Percentiles rank a stretch among this genome's conserved stretches.
Evolutionary conservation across 2,329 filamentous ascomycete species (phyloP).

Genomic region (Colletotrichum abscissum): DNA sequence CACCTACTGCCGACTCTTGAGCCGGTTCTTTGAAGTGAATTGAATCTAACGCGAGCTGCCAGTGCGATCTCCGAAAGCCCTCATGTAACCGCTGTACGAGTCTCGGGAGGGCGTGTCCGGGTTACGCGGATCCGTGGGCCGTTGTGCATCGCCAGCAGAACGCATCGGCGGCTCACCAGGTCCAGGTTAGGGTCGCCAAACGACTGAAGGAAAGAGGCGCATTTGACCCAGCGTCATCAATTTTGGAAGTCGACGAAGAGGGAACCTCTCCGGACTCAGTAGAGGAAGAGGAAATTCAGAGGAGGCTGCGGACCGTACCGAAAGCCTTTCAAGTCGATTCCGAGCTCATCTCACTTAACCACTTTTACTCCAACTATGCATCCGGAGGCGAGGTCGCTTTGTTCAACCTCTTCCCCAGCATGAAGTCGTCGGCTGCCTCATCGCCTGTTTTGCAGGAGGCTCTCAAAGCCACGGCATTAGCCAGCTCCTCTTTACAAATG

Average conservation of each 20-base stretch:
- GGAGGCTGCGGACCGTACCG: background rate
- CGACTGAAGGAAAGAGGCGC: constrained; percentile 16
- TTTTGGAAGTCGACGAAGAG: background rate
- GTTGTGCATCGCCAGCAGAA: constrained; percentile 42
- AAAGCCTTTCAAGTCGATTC: background rate
- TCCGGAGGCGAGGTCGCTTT: constrained; percentile 8
- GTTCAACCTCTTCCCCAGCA: background rate
- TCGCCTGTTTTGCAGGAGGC: constrained; percentile 26
- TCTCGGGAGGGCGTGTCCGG: constrained; percentile 52
- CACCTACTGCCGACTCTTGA: background rate
- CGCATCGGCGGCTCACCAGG: constrained; percentile 7
- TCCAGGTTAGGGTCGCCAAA: constrained; percentile 19
- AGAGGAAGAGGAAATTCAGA: background rate
- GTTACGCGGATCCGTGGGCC: constrained; percentile 52
- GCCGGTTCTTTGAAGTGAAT: background rate
- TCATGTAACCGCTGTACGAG: constrained; percentile 52
- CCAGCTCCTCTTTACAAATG: constrained; percentile 12
- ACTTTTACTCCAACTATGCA: constrained; percentile 20
- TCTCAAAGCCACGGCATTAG: constrained; percentile 31
- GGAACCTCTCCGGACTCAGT: background rate
- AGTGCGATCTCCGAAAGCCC: constrained; percentile 54
- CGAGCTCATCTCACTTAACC: constrained; percentile 8
- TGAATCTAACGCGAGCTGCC: background rate
- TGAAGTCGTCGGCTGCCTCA: constrained; percentile 35
- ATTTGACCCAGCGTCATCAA: background rate